Conservation (phyloP, 257 asterid genomes). For the Solanum gandarillasii region DNA sequence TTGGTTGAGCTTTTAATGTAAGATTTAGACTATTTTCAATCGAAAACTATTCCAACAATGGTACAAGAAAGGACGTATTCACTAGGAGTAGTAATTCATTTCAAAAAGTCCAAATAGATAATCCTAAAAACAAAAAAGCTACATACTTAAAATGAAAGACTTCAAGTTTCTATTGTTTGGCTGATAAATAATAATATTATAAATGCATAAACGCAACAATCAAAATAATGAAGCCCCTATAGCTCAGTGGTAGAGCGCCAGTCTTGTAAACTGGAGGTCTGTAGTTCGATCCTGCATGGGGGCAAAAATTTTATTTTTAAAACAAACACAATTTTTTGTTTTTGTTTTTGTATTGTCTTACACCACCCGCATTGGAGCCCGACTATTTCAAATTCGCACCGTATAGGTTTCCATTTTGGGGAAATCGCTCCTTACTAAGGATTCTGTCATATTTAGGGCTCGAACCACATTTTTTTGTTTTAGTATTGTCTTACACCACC, state of each 20-base stretch:
- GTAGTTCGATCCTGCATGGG: background rate
- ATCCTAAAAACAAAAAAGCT: background rate
- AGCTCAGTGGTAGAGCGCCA: slow-evolving; percentile 1
- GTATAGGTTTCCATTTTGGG: no score
- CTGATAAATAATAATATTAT: no score
- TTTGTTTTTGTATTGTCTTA: no score
- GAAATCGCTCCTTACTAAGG: no score
- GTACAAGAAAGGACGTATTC: background rate
- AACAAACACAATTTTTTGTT: no score
- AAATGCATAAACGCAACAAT: no score
- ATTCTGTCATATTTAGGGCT: no score
- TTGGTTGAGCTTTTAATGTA: background rate
- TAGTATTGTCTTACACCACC: no score
- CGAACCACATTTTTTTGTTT: no score
- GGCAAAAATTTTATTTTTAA: background rate
- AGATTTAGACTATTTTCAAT: background rate
- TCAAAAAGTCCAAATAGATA: background rate
- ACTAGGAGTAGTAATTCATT: background rate
- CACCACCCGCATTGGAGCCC: no score
- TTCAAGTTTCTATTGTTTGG: background rate
- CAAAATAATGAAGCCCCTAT: background rate
- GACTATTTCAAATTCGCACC: no score
- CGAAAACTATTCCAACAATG: background rate
- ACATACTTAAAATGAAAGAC: background rate
- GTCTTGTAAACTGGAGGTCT: slow-evolving; percentile 1